Evolutionary conservation across 1,284 basidiomycete species (phyloP).

Genomic region (Cutaneotrichosporon curvatum): DNA sequence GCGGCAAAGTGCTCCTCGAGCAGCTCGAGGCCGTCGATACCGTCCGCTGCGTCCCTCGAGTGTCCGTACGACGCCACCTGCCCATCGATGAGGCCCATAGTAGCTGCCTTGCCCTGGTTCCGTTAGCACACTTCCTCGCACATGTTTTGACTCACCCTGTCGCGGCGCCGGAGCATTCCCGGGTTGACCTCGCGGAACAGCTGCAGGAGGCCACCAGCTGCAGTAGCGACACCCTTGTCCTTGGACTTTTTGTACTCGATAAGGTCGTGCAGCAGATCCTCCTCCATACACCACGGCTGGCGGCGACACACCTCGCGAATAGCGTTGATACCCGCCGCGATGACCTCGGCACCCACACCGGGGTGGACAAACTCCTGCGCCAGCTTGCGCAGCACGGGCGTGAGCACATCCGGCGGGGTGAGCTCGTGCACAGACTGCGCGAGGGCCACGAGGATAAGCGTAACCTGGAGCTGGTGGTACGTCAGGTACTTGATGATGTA

Average conservation of each 20-base stretch:
- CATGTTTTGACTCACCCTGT: conserved; percentile 56
- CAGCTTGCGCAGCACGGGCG: conserved; percentile 83
- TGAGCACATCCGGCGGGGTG: conserved; percentile 87
- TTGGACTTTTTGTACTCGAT: conserved; percentile 91
- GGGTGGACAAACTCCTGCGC: conserved; percentile 96
- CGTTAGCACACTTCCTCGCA: conserved; percentile 6
- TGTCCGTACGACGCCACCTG: conserved; percentile 77
- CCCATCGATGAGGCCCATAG: conserved; percentile 59
- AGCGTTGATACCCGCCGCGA: conserved; percentile 90
- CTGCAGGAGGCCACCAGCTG: conserved; percentile 77
- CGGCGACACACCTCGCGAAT: conserved; percentile 86
- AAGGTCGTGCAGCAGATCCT: conserved; percentile 84
- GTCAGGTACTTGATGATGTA: conserved; percentile 89
- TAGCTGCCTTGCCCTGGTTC: conserved; percentile 71
- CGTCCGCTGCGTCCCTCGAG: conserved; percentile 57
- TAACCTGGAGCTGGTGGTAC: conserved; percentile 87
- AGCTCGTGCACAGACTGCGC: conserved; percentile 94
- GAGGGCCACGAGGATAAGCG: conserved; percentile 87
- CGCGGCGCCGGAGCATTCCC: conserved; percentile 78
- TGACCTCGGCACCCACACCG: conserved; percentile 90
- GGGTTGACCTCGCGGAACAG: conserved; percentile 97
- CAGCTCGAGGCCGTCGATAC: conserved; percentile 87
- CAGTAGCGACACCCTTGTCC: conserved; percentile 88
- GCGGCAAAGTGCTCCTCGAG: conserved; percentile 77
- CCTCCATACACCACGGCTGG: conserved; percentile 91